Conservation (phyloP, 2,329 filamentous ascomycete genomes). For the Colletotrichum sp. region DNA sequence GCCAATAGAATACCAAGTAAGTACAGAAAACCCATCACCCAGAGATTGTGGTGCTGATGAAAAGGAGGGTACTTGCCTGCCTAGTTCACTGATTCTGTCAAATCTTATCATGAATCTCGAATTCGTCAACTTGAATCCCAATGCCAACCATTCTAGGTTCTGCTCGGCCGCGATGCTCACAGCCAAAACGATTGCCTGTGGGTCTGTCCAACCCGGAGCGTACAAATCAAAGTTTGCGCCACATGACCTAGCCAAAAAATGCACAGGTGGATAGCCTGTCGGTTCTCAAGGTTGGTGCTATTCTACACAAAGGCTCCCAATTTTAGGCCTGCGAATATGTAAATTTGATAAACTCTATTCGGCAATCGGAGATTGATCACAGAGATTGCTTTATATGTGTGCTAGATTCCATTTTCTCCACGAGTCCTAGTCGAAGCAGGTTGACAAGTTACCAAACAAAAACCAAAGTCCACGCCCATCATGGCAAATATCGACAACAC, state of each 20-base stretch:
- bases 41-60: background rate
- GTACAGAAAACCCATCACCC: too few species aligned
- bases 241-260: background rate
- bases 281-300: background rate
- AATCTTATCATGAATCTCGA: rapidly evolving
- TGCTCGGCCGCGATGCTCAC: background rate
- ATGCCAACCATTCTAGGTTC: background rate
- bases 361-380: background rate
- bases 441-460: background rate
- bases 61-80: background rate
- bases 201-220: background rate
- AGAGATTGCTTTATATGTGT: rapidly evolving
- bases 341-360: background rate
- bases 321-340: background rate
- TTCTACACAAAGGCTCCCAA: background rate
- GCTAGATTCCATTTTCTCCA: rapidly evolving
- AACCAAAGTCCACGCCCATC: background rate
- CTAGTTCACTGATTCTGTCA: rapidly evolving
- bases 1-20: background rate
- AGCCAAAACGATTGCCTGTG: rapidly evolving
- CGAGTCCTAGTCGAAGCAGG: background rate
- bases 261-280: background rate
- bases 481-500: background rate
- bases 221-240: background rate
- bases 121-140: background rate